Evolutionary conservation across 345 rosid genomes (phyloP).

Genomic region (Zanthoxylum bungeanum): DNA sequence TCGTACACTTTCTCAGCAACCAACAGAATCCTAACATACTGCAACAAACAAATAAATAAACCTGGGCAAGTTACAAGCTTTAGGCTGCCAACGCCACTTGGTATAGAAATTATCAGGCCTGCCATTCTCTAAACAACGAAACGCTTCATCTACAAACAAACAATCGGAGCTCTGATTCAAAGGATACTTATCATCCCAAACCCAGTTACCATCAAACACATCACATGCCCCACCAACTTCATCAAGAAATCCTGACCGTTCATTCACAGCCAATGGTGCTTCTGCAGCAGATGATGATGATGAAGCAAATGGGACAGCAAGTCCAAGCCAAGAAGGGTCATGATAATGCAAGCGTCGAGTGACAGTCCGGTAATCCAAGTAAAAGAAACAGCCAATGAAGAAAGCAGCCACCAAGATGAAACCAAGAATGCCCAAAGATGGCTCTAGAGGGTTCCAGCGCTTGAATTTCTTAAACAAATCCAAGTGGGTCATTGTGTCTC

Average conservation of each 20-base stretch:
- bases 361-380: conserved; percentile 38
- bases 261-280: conserved; percentile 5
- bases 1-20: conserved; percentile 2
- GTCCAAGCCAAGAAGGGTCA: conserved; percentile 35
- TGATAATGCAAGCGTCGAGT: conserved; percentile 23
- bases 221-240: conserved; percentile 50
- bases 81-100: conserved; percentile 85
- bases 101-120: conserved; percentile 67
- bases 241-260: conserved; percentile 48
- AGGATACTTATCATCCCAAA: conserved; percentile 66
- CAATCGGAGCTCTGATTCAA: conserved; percentile 57
- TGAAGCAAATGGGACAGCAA: conserved; percentile 9
- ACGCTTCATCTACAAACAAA: conserved; percentile 46
- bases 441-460: conserved; percentile 45
- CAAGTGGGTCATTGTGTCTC: conserved; percentile 31
- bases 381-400: conserved; percentile 42
- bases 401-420: conserved; percentile 38
- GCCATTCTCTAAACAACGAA: conserved; percentile 68
- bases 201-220: conserved; percentile 68
- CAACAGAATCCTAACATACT: conserved; percentile 9
- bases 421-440: conserved; percentile 40
- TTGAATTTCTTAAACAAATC: conserved; percentile 39
- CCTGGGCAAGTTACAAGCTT: conserved; percentile 68
- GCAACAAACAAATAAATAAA: conserved; percentile 3
- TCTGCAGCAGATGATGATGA: conserved; percentile 5